phyloP scores from a whole-genome alignment of 1,139 yeast genomes.

The Eremothecium cymbalariae region DNA sequence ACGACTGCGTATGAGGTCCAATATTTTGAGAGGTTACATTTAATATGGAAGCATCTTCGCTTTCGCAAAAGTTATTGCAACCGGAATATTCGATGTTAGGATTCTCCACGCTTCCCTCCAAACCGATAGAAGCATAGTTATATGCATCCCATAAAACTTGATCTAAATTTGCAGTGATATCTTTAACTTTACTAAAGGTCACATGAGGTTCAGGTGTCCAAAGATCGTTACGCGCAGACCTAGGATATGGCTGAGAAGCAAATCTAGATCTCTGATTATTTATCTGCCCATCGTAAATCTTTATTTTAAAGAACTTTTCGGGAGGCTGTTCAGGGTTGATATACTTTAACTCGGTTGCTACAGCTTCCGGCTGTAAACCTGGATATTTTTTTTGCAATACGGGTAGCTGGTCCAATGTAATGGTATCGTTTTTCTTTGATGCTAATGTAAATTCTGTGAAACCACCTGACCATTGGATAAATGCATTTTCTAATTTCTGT shows the following conservation, averaged over 20 bases:
- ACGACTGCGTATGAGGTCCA: neutral
- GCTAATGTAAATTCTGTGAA: conserved; percentile 21
- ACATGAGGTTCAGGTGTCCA: conserved; percentile 36
- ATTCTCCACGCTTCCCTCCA: neutral
- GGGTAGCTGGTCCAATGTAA: conserved; percentile 16
- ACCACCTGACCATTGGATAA: conserved; percentile 36
- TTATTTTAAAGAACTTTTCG: conserved; percentile 38
- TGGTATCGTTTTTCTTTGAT: conserved; percentile 3
- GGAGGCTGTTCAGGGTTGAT: conserved; percentile 14
- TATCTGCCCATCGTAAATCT: conserved; percentile 24
- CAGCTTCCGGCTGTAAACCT: conserved; percentile 11
- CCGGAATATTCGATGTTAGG: neutral
- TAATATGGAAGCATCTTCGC: too few relatives aligned
- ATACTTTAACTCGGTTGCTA: conserved; percentile 13
- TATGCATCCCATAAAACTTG: conserved; percentile 25
- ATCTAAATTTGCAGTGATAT: conserved; percentile 16
- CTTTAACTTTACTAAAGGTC: conserved; percentile 12
- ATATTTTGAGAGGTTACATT: neutral
- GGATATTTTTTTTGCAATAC: conserved; percentile 19
- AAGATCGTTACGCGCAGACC: conserved; percentile 12
- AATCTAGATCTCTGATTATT: neutral
- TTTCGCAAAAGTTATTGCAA: too few relatives aligned
- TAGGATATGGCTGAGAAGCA: neutral
- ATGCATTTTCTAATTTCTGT: conserved; percentile 43
- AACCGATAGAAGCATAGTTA: conserved; percentile 9